phyloP scores from a whole-genome alignment of 495 filamentous ascomycete species.

The Neurospora pannonica region DNA sequence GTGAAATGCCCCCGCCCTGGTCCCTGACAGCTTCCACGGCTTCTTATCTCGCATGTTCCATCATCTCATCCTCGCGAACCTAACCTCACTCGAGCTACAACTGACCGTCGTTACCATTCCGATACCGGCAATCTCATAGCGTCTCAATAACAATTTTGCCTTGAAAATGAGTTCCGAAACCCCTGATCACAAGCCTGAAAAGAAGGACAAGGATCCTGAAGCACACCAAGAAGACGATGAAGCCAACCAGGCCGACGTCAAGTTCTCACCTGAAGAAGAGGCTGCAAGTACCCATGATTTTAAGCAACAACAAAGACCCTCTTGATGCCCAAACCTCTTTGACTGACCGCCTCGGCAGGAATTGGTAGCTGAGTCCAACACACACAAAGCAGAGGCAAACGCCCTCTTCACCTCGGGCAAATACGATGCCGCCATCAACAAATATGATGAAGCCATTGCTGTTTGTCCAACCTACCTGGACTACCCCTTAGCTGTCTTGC shows the following conservation, averaged over 20 bases:
- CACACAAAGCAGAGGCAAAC: slow-evolving; percentile 72
- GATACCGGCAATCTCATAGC: neutral
- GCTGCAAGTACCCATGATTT: slow-evolving; percentile 13
- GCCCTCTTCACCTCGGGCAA: slow-evolving; percentile 57
- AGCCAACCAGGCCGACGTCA: slow-evolving; percentile 12
- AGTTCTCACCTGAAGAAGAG: slow-evolving; percentile 43
- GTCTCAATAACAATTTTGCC: neutral
- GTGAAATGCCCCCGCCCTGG: neutral
- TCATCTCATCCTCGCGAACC: neutral
- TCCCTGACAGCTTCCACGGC: neutral
- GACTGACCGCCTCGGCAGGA: slow-evolving; percentile 31
- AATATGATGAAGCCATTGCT: slow-evolving; percentile 76
- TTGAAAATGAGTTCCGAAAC: neutral
- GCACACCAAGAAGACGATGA: slow-evolving; percentile 2
- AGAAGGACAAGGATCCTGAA: neutral
- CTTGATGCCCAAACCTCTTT: neutral
- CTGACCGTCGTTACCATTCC: neutral
- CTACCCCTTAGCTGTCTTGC: slow-evolving; percentile 79
- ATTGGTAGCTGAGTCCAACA: slow-evolving; percentile 61
- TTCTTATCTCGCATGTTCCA: neutral
- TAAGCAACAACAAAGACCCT: slow-evolving; percentile 1
- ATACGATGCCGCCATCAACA: slow-evolving; percentile 79
- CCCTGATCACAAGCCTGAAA: neutral
- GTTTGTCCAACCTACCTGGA: slow-evolving; percentile 82
- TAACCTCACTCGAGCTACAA: neutral